A percentile compares a stretch with the other conserved stretches of the same genome.
Conservation (phyloP, 1,284 basidiomycete species). For the Austropuccinia psidii region DNA sequence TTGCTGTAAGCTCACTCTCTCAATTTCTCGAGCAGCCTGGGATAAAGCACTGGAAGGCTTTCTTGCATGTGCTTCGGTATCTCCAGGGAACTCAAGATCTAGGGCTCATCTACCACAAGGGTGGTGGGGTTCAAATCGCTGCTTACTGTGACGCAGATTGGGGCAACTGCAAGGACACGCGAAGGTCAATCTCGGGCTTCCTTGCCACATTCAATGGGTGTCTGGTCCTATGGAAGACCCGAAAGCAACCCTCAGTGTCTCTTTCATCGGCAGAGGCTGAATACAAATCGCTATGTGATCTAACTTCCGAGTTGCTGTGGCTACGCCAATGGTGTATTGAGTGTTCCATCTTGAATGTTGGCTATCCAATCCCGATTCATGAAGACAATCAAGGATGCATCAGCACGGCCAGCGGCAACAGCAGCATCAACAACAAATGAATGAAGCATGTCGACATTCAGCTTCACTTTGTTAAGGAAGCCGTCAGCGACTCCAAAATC, state of each 20-base stretch:
- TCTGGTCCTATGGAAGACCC: background rate
- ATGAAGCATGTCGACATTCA: too few relatives aligned
- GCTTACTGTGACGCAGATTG: slow-evolving; percentile 1
- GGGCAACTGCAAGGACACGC: background rate
- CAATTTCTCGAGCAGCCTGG: background rate
- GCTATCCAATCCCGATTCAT: too few relatives aligned
- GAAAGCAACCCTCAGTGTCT: background rate
- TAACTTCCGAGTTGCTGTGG: background rate
- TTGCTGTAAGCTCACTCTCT: background rate
- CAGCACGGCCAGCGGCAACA: too few relatives aligned
- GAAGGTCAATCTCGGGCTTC: background rate
- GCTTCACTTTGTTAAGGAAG: too few relatives aligned
- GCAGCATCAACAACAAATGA: too few relatives aligned
- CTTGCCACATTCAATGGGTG: background rate
- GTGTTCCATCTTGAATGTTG: too few relatives aligned
- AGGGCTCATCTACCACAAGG: background rate
- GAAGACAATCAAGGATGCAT: too few relatives aligned
- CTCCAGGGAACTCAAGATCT: background rate
- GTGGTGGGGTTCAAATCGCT: background rate
- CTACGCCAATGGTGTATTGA: background rate
- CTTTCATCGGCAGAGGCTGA: slow-evolving; percentile 1
- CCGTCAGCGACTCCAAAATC: too few relatives aligned
- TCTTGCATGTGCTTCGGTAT: background rate
- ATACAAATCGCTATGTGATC: background rate
- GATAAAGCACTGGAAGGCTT: background rate